Conservation (phyloP, 2,329 filamentous ascomycete genomes). For the Ilyonectria destructans region DNA sequence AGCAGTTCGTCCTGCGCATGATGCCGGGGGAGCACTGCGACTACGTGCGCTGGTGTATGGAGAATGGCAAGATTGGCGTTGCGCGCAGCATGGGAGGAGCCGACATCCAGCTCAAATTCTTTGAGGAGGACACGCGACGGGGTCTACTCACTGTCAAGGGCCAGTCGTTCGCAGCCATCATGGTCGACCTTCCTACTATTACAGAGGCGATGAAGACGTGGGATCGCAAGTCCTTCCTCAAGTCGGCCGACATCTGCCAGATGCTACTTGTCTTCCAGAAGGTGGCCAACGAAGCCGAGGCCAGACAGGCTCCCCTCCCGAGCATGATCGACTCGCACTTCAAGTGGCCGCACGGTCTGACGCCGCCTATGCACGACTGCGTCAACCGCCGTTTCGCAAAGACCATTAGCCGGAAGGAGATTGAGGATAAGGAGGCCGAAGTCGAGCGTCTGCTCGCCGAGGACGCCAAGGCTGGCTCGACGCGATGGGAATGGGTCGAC, state of each 20-base stretch:
- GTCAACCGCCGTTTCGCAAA: slow-evolving; percentile 88
- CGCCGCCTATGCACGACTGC: slow-evolving; percentile 90
- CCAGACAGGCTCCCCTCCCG: slow-evolving; percentile 77
- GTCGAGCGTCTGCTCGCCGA: slow-evolving; percentile 82
- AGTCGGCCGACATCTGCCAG: slow-evolving; percentile 90
- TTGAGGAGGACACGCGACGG: slow-evolving; percentile 82
- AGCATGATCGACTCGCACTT: slow-evolving; percentile 78
- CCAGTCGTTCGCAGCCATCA: slow-evolving; percentile 80
- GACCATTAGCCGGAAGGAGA: slow-evolving; percentile 85
- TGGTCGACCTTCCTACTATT: slow-evolving; percentile 90
- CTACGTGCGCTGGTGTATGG: slow-evolving; percentile 82
- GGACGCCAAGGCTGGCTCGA: slow-evolving; percentile 75
- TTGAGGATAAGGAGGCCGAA: slow-evolving; percentile 86
- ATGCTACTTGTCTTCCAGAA: slow-evolving; percentile 86
- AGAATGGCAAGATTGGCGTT: slow-evolving; percentile 83
- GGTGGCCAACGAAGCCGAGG: slow-evolving; percentile 78
- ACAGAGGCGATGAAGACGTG: slow-evolving; percentile 95
- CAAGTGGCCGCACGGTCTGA: slow-evolving; percentile 88
- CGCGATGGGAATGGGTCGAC: slow-evolving; percentile 78
- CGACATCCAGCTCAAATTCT: slow-evolving; percentile 86
- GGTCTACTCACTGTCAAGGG: slow-evolving; percentile 80
- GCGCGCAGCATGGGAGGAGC: slow-evolving; percentile 77
- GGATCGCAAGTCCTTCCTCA: slow-evolving; percentile 91
- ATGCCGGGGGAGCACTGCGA: slow-evolving; percentile 88
- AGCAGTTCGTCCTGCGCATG: slow-evolving; percentile 93